Evolutionary conservation across 2,329 filamentous ascomycete genomes (phyloP).

Genomic region (Aaosphaeria arxii): DNA sequence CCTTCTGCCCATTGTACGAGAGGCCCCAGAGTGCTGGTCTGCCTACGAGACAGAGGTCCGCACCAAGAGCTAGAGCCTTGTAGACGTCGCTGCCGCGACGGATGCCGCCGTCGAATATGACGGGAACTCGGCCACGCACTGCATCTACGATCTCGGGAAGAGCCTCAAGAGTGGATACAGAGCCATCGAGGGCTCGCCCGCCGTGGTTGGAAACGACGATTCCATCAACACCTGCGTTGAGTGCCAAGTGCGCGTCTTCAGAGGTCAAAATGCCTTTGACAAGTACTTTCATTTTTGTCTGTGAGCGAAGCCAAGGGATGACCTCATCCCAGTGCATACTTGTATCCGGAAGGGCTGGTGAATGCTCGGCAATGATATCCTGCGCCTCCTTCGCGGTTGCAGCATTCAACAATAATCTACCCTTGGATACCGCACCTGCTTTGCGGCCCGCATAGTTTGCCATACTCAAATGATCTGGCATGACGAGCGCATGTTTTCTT

Average conservation of each 20-base stretch:
- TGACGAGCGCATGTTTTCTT: neutral
- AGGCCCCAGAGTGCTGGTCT: slow-evolving; percentile 7
- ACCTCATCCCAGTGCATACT: slow-evolving; percentile 2
- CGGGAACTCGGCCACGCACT: slow-evolving; percentile 1
- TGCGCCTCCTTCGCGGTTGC: neutral
- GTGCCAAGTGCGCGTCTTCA: slow-evolving; percentile 49
- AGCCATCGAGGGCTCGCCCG: slow-evolving; percentile 16
- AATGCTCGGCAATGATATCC: neutral
- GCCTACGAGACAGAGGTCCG: slow-evolving; percentile 11
- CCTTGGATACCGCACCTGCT: neutral
- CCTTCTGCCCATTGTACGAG: slow-evolving; percentile 10
- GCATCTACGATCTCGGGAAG: slow-evolving; percentile 1
- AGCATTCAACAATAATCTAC: neutral
- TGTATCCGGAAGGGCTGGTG: neutral
- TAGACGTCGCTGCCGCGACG: slow-evolving; percentile 18
- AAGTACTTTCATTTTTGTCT: slow-evolving; percentile 29
- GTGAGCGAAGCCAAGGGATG: slow-evolving; percentile 4
- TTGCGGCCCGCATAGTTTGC: neutral
- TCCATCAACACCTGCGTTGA: slow-evolving; percentile 46
- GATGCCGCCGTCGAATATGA: slow-evolving; percentile 7
- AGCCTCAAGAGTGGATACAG: slow-evolving; percentile 3
- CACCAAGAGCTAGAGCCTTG: slow-evolving; percentile 12
- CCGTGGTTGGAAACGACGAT: slow-evolving; percentile 38
- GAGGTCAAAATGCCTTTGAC: slow-evolving; percentile 46
- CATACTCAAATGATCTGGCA: neutral